phyloP scores from a whole-genome alignment of 2,329 filamentous ascomycete genomes.

The Diaporthe sp. region DNA sequence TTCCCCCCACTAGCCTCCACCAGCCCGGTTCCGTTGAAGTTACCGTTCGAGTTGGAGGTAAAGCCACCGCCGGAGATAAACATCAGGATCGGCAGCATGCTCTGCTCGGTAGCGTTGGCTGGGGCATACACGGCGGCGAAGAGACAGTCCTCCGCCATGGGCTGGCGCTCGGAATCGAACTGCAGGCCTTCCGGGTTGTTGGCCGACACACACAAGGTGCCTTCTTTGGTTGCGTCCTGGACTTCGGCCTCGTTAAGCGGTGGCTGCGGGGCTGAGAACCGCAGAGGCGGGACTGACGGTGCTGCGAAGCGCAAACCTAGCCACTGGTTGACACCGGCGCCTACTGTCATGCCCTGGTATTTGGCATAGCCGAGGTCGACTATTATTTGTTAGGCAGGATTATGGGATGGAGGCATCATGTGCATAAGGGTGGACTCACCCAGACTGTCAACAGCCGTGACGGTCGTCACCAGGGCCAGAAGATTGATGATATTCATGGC shows the following conservation, averaged over 20 bases:
- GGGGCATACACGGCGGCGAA: slow-evolving; percentile 30
- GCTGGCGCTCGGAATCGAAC: slow-evolving; percentile 27
- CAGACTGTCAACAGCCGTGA: neutral
- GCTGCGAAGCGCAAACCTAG: slow-evolving; percentile 25
- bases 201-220: slow-evolving; percentile 21
- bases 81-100: slow-evolving; percentile 28
- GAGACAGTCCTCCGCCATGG: slow-evolving; percentile 32
- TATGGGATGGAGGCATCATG: neutral
- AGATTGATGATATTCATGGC: neutral
- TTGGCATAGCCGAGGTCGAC: slow-evolving; percentile 29
- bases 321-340: slow-evolving; percentile 25
- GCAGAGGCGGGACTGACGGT: slow-evolving; percentile 20
- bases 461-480: neutral
- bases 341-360: slow-evolving; percentile 28
- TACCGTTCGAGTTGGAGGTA: slow-evolving; percentile 29
- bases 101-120: slow-evolving; percentile 23
- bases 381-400: neutral
- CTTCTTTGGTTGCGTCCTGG: slow-evolving; percentile 30
- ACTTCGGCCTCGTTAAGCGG: slow-evolving; percentile 11
- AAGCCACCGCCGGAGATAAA: slow-evolving; percentile 29
- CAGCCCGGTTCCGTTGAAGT: slow-evolving; percentile 27
- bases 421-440: neutral
- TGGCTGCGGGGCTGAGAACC: slow-evolving; percentile 24
- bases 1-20: slow-evolving; percentile 28
- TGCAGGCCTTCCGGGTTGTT: slow-evolving; percentile 31